Percentiles rank a stretch among this genome's conserved stretches.
These are phyloP conservation scores for Thozetella sp. DNA, from an alignment of 495 filamentous ascomycete species.

Conservation along the genomic window DNA sequence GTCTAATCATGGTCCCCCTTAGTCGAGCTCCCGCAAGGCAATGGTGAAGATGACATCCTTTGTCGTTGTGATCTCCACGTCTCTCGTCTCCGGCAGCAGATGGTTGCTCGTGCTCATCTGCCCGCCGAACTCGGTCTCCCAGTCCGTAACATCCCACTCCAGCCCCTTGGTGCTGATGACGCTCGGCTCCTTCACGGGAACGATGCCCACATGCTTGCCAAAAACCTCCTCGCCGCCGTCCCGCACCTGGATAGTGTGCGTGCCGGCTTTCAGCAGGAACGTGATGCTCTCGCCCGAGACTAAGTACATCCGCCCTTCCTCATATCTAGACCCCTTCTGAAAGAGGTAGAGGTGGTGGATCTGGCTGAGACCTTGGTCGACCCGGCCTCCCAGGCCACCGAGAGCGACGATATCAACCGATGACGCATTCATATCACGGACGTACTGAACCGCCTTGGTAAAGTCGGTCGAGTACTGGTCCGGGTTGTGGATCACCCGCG, in stretches of 20 bases:
- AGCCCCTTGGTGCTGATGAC: constrained; percentile 76
- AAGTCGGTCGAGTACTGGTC: constrained; percentile 88
- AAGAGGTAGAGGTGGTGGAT: constrained; percentile 76
- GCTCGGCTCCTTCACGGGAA: constrained; percentile 76
- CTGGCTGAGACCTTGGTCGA: constrained; percentile 89
- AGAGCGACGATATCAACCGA: constrained; percentile 62
- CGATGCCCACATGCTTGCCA: constrained; percentile 75
- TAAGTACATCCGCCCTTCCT: constrained; percentile 61
- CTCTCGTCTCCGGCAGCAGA: constrained; percentile 50
- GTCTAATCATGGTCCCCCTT: background rate
- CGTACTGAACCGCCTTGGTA: constrained; percentile 56
- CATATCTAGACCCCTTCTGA: constrained; percentile 43
- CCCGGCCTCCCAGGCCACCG: constrained; percentile 85
- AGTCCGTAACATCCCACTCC: constrained; percentile 85
- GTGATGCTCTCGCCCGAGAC: constrained; percentile 78
- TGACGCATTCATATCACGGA: constrained; percentile 26
- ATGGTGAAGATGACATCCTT: constrained; percentile 84
- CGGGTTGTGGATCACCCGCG: constrained; percentile 60
- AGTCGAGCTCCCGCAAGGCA: constrained; percentile 51
- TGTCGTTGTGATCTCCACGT: constrained; percentile 62
- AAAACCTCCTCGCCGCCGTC: constrained; percentile 43
- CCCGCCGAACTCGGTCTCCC: constrained; percentile 80
- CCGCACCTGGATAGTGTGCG: constrained; percentile 68
- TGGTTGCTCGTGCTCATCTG: constrained; percentile 94
- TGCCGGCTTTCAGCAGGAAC: constrained; percentile 71